Conservation (phyloP, 345 rosid genomes). For the Trapa incisa region DNA sequence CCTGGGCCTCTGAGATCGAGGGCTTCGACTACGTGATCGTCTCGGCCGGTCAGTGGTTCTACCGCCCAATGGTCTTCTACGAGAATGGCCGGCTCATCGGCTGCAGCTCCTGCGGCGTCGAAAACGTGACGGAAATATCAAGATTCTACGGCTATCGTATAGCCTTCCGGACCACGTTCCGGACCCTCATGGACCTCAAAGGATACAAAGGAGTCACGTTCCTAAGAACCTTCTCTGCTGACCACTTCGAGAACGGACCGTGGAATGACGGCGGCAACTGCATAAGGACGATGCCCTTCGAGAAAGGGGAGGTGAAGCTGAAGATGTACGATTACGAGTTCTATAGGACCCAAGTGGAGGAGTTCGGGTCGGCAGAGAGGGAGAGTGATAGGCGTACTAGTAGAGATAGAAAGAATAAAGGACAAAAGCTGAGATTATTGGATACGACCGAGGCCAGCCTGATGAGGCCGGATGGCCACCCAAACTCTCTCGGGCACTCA, state of each 20-base stretch:
- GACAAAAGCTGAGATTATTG: slow-evolving; percentile 16
- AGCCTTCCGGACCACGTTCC: slow-evolving; percentile 18
- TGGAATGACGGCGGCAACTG: slow-evolving; percentile 41
- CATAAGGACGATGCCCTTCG: slow-evolving; percentile 23
- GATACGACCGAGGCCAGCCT: slow-evolving; percentile 19
- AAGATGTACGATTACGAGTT: slow-evolving; percentile 12
- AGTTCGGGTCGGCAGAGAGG: slow-evolving; percentile 13
- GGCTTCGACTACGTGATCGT: slow-evolving; percentile 23
- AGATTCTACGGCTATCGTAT: slow-evolving; percentile 24
- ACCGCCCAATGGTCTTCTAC: slow-evolving; percentile 23
- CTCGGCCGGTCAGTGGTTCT: slow-evolving; percentile 39
- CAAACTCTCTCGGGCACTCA: slow-evolving; percentile 18
- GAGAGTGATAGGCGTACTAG: not conserved
- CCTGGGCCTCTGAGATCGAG: slow-evolving; percentile 22
- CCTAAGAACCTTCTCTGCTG: slow-evolving; percentile 33
- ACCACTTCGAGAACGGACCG: slow-evolving; percentile 39
- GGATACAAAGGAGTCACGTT: slow-evolving; percentile 20
- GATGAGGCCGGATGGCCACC: slow-evolving; percentile 27
- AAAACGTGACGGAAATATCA: slow-evolving; percentile 22
- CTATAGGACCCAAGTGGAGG: slow-evolving; percentile 26
- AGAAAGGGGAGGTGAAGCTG: slow-evolving; percentile 13
- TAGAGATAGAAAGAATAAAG: not conserved
- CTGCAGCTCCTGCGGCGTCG: slow-evolving; percentile 23
- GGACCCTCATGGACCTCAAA: slow-evolving; percentile 11
- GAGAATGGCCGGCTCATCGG: slow-evolving; percentile 20